Base-by-base conservation (phyloP, 768 basidiomycete genomes). In the button mushroom (Agaricus bisporus) region DNA sequence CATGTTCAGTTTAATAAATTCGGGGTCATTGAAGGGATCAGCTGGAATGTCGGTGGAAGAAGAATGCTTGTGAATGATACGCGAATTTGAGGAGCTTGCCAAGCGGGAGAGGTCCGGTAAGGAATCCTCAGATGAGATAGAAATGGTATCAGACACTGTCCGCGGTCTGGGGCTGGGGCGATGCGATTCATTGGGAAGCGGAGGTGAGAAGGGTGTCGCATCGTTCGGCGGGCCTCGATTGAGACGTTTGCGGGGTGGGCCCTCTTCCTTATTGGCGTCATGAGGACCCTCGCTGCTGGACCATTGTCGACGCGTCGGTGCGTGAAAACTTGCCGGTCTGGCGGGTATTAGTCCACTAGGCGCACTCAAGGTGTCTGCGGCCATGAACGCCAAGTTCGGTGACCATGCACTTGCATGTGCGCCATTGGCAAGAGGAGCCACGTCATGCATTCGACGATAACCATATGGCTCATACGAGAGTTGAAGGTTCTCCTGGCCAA, bases 101-200 rank as follows among this genome's bases (percentile, higher is more conserved):
- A 74, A 62, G 14, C 75, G 63, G 38, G 66, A 63, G 22, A 72
- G 60, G 51, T 83, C 83, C 5, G 80, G 73, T 58, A 83, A 66
- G 14, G 82, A 85, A 48, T 90, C 87, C 25, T 89, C 88, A 25
- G 85, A 87, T 1, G 86, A 85, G 5, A 77, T 68, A 29, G 85
- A 85, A 48, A 74, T 29, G 20, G 53, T 17, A 36, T 54, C 53
- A 35, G 53, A 54, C 9, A 42, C 32, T 35, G 47, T 54, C 41
- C 53, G 39, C 29, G 38, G 38, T 28, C 53, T 54, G 38, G 53
- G 26, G 22, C 53, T 48, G 14, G 53, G 53, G 9, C 47, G 46
- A 25, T 48, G 45, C 37, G 47, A 36, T 41, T 42, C 41, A 17
- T 42, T n/a, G 18, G 10, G 46, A 41, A 38, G 88, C 85, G 36